Percentiles rank a stretch among this genome's conserved stretches.
phyloP scores from a whole-genome alignment of 2,329 filamentous ascomycete genomes.

The Sphaerulina populicola region DNA sequence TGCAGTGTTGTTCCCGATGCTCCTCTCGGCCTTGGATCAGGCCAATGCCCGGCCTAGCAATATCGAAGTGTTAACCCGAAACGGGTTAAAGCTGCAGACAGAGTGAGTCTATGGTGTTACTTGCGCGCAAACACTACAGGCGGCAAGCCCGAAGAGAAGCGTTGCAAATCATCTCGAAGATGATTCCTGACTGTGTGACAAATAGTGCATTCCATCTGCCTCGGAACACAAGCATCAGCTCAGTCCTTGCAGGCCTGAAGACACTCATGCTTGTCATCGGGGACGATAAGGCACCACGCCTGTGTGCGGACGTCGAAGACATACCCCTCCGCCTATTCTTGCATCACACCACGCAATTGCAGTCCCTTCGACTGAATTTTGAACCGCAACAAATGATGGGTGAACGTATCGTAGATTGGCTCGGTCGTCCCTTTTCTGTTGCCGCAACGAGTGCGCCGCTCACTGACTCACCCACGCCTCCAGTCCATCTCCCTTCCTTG shows the following conservation, averaged over 20 bases:
- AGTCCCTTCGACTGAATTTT: slow-evolving; percentile 26
- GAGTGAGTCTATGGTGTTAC: neutral
- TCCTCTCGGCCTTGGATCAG: slow-evolving; percentile 20
- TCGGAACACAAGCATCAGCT: neutral
- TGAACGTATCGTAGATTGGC: slow-evolving; percentile 9
- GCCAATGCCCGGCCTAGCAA: slow-evolving; percentile 15
- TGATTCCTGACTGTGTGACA: neutral
- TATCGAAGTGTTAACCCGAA: slow-evolving; percentile 21
- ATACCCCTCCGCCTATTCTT: slow-evolving; percentile 16
- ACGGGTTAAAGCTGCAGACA: neutral
- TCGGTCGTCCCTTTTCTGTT: slow-evolving; percentile 2
- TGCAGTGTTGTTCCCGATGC: slow-evolving; percentile 15
- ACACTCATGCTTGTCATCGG: slow-evolving; percentile 20
- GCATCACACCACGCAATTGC: slow-evolving; percentile 14
- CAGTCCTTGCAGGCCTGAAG: slow-evolving; percentile 16
- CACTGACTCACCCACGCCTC: neutral
- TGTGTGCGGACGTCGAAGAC: slow-evolving; percentile 2
- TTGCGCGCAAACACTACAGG: neutral
- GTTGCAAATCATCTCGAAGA: neutral
- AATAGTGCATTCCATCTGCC: slow-evolving; percentile 1
- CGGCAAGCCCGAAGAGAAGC: neutral
- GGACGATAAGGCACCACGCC: no score
- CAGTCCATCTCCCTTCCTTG: neutral
- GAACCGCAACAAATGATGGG: neutral
- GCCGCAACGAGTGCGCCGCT: neutral